phyloP scores from a whole-genome alignment of 441 rosid species.

The Eruca vesicaria region DNA sequence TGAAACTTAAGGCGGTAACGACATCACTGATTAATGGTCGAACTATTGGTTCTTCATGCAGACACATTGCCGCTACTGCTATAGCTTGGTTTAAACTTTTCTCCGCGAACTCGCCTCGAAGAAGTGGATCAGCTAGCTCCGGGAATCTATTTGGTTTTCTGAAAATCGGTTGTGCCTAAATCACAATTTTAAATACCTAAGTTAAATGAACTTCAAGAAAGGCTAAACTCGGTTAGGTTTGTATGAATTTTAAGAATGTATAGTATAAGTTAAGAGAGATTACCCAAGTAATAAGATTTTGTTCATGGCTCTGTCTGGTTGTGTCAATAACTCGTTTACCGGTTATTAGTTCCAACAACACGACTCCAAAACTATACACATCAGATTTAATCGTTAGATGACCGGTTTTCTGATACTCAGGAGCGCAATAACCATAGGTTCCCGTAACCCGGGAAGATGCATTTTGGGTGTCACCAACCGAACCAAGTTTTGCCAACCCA shows the following conservation, averaged over 20 bases:
- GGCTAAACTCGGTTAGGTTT: neutral
- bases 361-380: conserved; percentile 83
- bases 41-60: conserved; percentile 60
- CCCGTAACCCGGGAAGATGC: conserved; percentile 75
- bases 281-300: conserved; percentile 75
- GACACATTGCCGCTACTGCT: conserved; percentile 80
- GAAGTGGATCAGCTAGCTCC: conserved; percentile 60
- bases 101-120: conserved; percentile 44
- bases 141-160: conserved; percentile 50
- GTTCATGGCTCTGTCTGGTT: conserved; percentile 50
- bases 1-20: conserved; percentile 56
- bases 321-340: conserved; percentile 72
- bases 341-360: conserved; percentile 69
- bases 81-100: conserved; percentile 63
- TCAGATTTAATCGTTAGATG: conserved; percentile 69
- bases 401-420: conserved; percentile 72
- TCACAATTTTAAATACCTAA: neutral
- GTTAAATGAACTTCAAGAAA: neutral
- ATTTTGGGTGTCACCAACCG: conserved; percentile 56
- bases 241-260: neutral
- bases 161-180: conserved; percentile 67
- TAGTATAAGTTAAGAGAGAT: neutral
- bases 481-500: conserved; percentile 78
- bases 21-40: conserved; percentile 76
- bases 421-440: conserved; percentile 84